Evolutionary conservation across 768 basidiomycete species (phyloP).

Genomic region (Boletus huronensis): DNA sequence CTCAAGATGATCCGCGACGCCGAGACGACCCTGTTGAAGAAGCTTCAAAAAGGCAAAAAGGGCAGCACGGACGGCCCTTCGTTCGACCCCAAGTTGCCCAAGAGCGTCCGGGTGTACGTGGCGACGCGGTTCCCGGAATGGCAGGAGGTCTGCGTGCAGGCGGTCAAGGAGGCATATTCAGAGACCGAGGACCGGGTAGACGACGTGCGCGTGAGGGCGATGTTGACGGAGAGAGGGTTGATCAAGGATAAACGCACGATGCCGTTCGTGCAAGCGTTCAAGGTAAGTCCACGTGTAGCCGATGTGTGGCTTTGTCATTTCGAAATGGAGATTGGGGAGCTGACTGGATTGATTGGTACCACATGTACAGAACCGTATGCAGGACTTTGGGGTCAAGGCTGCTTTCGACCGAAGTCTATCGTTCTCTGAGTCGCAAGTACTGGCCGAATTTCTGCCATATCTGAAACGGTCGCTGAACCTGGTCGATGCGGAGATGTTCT

Average conservation of each 20-base stretch:
- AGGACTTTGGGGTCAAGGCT: conserved; percentile 65
- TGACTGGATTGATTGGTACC: background rate
- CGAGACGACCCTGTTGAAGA: conserved; percentile 75
- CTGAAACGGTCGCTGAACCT: conserved; percentile 73
- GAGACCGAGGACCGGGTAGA: conserved; percentile 64
- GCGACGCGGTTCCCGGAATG: conserved; percentile 90
- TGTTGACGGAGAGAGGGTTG: conserved; percentile 66
- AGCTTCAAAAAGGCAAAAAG: conserved; percentile 75
- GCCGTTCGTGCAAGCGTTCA: conserved; percentile 93
- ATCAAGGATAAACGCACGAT: conserved; percentile 95
- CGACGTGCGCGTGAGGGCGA: conserved; percentile 70
- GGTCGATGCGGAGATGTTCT: conserved; percentile 65
- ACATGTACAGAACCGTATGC: conserved; percentile 67
- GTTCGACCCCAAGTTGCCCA: conserved; percentile 85
- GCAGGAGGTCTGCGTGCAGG: conserved; percentile 82
- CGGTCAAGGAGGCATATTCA: conserved; percentile 66
- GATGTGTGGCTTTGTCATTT: background rate
- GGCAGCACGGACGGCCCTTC: conserved; percentile 40
- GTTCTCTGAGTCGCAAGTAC: conserved; percentile 77
- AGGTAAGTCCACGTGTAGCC: conserved; percentile 59
- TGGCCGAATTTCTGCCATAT: conserved; percentile 72
- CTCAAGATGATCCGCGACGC: conserved; percentile 90
- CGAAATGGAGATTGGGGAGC: background rate
- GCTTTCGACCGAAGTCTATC: conserved; percentile 81
- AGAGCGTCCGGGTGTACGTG: conserved; percentile 85